phyloP scores from a whole-genome alignment of 2,329 filamentous ascomycete species.

The Cytospora paraplurivora region DNA sequence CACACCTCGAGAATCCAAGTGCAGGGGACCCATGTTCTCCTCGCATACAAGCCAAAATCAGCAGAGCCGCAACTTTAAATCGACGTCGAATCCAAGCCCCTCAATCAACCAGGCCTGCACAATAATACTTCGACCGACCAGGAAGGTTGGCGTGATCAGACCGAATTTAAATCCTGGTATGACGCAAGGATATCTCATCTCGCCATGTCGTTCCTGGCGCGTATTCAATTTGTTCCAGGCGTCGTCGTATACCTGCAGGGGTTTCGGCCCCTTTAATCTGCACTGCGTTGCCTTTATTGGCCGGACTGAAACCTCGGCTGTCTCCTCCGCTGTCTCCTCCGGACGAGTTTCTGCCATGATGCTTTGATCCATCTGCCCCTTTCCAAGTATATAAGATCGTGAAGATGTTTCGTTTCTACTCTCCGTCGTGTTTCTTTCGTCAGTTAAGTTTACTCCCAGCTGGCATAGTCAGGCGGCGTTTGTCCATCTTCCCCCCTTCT shows the following conservation, averaged over 20 bases:
- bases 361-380: background rate
- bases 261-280: background rate
- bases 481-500: background rate
- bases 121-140: background rate
- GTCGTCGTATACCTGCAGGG: background rate
- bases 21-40: background rate
- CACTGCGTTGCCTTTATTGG: background rate
- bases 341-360: background rate
- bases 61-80: conserved; percentile 3
- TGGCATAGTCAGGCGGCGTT: background rate
- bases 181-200: background rate
- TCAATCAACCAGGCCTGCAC: background rate
- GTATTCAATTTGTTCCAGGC: background rate
- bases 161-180: background rate
- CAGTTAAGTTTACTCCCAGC: conserved; percentile 12
- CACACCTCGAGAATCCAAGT: too few relatives aligned
- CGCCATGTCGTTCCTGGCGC: background rate
- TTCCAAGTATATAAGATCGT: background rate
- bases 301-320: background rate
- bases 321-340: background rate
- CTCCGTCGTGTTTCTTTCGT: conserved; percentile 4
- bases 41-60: background rate
- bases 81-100: background rate
- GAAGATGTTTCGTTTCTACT: conserved; percentile 8
- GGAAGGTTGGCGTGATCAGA: background rate